phyloP scores from a whole-genome alignment of 2,329 filamentous ascomycete species.

The Epichloe amarillans region DNA sequence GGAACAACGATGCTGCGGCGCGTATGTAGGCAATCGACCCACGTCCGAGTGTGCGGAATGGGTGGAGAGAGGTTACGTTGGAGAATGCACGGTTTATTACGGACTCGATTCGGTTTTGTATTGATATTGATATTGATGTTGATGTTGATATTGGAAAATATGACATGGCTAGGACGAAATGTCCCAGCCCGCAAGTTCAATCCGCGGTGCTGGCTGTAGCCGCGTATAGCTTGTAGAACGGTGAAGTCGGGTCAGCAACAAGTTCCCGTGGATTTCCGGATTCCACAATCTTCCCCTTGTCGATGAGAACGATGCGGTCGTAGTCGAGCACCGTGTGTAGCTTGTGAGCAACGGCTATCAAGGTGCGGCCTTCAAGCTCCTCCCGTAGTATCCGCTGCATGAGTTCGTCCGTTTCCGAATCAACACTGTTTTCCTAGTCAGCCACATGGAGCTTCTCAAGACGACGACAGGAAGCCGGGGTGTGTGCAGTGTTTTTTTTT shows the following conservation, averaged over 20 bases:
- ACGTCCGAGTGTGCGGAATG: no score
- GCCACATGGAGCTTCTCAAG: background rate
- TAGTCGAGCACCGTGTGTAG: conserved; percentile 35
- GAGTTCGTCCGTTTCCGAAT: conserved; percentile 19
- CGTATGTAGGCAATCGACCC: no score
- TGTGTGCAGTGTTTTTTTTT: background rate
- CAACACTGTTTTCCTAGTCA: conserved; percentile 15
- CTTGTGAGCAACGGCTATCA: conserved; percentile 31
- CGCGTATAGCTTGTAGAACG: conserved; percentile 8
- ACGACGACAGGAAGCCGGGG: no score
- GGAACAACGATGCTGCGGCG: no score
- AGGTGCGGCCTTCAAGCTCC: conserved; percentile 32
- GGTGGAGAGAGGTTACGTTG: no score
- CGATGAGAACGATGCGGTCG: conserved; percentile 50
- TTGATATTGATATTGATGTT: no score
- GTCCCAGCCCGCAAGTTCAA: background rate
- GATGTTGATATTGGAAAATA: no score
- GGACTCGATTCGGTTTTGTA: no score
- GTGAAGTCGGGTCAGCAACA: conserved; percentile 3
- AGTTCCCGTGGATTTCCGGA: conserved; percentile 7
- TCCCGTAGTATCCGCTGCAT: conserved; percentile 20
- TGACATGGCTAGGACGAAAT: no score
- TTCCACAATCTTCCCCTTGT: conserved; percentile 49
- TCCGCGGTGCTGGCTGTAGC: background rate
- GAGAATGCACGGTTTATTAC: no score